Evolutionary conservation across 768 basidiomycete species (phyloP), one percentile per base, ranked within the genome.

Genomic region (Rhizopogon rudus): DNA sequence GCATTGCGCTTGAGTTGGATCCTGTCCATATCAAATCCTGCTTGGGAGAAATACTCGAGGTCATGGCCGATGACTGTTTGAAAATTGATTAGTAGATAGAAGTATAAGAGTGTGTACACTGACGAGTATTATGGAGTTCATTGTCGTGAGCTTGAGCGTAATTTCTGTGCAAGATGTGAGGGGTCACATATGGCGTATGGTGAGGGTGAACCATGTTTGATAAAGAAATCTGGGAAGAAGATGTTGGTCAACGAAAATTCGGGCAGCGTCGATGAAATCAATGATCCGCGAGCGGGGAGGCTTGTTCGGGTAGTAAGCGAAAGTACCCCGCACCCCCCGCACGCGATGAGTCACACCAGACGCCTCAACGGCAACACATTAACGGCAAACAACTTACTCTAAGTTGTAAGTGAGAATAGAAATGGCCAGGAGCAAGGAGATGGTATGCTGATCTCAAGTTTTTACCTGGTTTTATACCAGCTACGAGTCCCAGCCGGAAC

Each of bases 11-110:
- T 95, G 73, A 99, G 81, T 71, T 93, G 89, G 74, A 98, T 93
- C 63, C 89, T 85, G 67, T 95, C 89, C 89, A 98, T 97, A 77
- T 99, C 96, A 76, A 99, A 98, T 58, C 97, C 97, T 55, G 97
- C 96, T 72, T 97, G 90, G 40, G 96, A 98, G 83, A 97, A 97
- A 76, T 94, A 92, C 70, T 93, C 90, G 65, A 98, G 82, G 68
- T 98, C 95, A 63, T 82, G 86, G 65, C 92, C 93, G 65, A 96
- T 87, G 69, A 95, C 92, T 94, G 71, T 48, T 33, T 52, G 48
- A 61, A 9, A 37, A 60, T 53, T 37, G 41, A 44, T 17, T 12
- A 46, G 59, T 41, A 57, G 54, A 59, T 16, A 50, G 44, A 41
- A 51, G 8, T 16, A 54, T 28, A 40, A 33, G n/a, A 22, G 31